phyloP scores from a whole-genome alignment of 2,329 filamentous ascomycete species.

The Colletotrichum liaoningense region DNA sequence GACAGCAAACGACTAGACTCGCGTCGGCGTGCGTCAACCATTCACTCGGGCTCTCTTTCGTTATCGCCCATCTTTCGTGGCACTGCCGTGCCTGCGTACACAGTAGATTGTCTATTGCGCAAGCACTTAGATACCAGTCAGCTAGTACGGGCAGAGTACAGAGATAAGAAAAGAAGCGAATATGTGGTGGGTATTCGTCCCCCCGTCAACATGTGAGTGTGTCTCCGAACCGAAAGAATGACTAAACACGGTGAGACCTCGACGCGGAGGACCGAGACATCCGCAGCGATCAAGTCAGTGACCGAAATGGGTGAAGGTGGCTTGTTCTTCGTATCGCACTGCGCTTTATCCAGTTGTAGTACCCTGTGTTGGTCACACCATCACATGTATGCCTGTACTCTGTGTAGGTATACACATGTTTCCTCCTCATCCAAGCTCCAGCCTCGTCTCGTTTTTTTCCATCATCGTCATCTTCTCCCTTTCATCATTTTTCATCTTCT shows the following conservation, averaged over 20 bases:
- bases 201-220: neutral
- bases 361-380: neutral
- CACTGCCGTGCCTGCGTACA: too few species aligned
- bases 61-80: neutral
- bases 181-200: too few species aligned
- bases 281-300: neutral
- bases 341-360: neutral
- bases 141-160: too few species aligned
- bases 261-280: constrained; percentile 1
- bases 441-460: neutral
- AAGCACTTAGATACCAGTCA: too few species aligned
- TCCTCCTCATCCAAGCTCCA: too few species aligned
- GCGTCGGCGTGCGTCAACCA: neutral
- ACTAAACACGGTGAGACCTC: neutral
- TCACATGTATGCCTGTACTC: neutral
- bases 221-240: neutral
- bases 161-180: too few species aligned
- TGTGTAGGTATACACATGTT: too few species aligned
- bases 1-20: neutral
- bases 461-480: neutral
- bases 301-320: neutral
- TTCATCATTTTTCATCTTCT: neutral
- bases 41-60: neutral
- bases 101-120: too few species aligned
- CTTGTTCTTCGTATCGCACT: neutral